phyloP scores from a whole-genome alignment of 2,329 filamentous ascomycete species.

The Claviceps africana region DNA sequence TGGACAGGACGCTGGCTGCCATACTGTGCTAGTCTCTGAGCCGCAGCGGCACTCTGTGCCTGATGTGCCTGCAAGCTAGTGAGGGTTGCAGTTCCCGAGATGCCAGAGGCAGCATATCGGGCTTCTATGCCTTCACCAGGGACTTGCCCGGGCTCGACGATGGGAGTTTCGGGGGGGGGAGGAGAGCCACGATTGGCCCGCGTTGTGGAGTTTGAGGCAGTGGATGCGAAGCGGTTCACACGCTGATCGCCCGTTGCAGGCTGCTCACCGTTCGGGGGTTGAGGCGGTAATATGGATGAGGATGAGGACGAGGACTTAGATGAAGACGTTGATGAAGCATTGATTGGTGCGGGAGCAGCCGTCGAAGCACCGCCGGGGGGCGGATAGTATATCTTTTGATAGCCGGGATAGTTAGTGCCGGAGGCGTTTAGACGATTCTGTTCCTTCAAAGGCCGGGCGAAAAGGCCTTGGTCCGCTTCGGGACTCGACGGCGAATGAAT shows the following conservation, averaged over 20 bases:
- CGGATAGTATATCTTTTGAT: constrained; percentile 47
- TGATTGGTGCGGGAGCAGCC: constrained; percentile 17
- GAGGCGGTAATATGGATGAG: constrained; percentile 8
- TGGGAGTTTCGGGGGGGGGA: constrained; percentile 84
- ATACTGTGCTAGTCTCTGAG: constrained; percentile 72
- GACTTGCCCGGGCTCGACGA: constrained; percentile 56
- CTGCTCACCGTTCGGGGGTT: constrained; percentile 8
- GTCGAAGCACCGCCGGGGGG: constrained; percentile 31
- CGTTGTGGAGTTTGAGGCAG: constrained; percentile 85
- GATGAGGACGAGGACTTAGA: constrained; percentile 5
- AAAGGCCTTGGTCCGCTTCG: constrained; percentile 63
- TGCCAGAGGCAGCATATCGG: constrained; percentile 80
- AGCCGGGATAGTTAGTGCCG: constrained; percentile 30
- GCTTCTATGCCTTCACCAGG: constrained; percentile 76
- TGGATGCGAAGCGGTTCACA: constrained; percentile 57
- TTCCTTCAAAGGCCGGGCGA: constrained; percentile 48
- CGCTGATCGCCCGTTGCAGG: constrained; percentile 27
- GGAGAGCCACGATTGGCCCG: constrained; percentile 84
- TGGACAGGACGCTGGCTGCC: constrained; percentile 26
- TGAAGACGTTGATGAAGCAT: constrained; percentile 9
- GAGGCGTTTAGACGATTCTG: constrained; percentile 26
- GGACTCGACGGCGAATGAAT: constrained; percentile 72
- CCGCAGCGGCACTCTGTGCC: constrained; percentile 60
- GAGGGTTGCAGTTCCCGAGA: constrained; percentile 71
- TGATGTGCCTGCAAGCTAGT: constrained; percentile 53